These are phyloP conservation scores for Colletotrichum camelliae DNA, from an alignment of 2,329 filamentous ascomycete species.

Conservation along the genomic window DNA sequence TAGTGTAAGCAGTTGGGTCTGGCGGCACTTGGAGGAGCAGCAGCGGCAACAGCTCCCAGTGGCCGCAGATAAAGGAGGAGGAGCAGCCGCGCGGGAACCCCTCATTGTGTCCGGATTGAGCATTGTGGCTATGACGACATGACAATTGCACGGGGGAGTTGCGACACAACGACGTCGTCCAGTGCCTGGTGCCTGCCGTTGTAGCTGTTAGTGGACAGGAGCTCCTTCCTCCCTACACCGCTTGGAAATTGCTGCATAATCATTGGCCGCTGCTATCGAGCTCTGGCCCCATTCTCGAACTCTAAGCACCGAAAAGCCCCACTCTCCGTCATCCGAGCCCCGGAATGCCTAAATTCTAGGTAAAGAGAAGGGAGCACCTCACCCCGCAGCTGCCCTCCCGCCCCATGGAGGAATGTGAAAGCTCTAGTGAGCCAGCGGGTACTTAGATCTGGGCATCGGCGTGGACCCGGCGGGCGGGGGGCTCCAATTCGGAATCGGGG, in stretches of 20 bases:
- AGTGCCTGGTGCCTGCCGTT: background rate
- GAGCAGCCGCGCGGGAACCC: background rate
- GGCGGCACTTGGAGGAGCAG: background rate
- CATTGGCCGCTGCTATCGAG: background rate
- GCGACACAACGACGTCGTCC: background rate
- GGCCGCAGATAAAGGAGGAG: background rate
- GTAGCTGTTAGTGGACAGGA: background rate
- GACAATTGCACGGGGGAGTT: background rate
- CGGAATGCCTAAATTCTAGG: background rate
- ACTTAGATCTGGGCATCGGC: no score
- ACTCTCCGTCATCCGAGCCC: background rate
- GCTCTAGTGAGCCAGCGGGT: no score
- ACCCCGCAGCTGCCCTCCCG: background rate
- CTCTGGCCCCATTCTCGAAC: background rate
- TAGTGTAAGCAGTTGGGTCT: background rate
- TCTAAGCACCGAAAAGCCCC: background rate
- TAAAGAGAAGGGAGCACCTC: background rate
- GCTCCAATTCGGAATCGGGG: no score
- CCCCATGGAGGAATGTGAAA: background rate
- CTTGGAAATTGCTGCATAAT: background rate
- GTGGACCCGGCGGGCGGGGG: no score
- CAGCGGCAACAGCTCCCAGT: background rate
- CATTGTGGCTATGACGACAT: background rate
- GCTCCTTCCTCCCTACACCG: background rate
- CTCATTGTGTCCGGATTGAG: background rate